A percentile compares a stretch with the other conserved stretches of the same genome.
These are phyloP conservation scores for Magnaporthales sp. DNA, from an alignment of 2,329 filamentous ascomycete species.

Conservation along the genomic window DNA sequence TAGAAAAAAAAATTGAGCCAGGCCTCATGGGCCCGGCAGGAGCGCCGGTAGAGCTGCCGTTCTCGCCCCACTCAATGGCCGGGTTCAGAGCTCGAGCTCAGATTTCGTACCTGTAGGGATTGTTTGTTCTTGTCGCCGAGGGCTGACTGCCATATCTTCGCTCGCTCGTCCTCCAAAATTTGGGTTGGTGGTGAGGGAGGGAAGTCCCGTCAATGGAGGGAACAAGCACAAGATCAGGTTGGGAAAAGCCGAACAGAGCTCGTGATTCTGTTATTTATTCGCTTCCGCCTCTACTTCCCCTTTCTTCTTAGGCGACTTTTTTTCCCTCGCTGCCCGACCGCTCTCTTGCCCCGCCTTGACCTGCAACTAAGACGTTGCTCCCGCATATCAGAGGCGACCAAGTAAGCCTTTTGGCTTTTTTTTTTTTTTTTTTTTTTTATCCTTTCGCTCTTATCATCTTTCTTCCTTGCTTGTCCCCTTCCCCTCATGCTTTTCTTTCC, in stretches of 20 bases:
- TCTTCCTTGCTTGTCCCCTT: neutral
- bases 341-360: neutral
- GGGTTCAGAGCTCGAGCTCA: neutral
- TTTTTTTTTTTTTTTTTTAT: neutral
- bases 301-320: neutral
- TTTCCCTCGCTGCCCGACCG: neutral
- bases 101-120: neutral
- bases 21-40: neutral
- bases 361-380: neutral
- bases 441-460: neutral
- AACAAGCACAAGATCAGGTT: neutral
- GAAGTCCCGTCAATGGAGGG: neutral
- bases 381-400: slow-evolving; percentile 1
- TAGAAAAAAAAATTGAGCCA: no score
- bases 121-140: neutral
- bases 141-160: neutral
- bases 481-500: neutral
- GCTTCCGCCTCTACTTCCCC: neutral
- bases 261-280: neutral
- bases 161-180: neutral
- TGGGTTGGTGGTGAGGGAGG: neutral
- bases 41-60: neutral
- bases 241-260: neutral
- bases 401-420: neutral
- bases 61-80: neutral